Percentiles rank a stretch among this genome's conserved stretches.
Evolutionary conservation across 345 rosid genomes (phyloP).

Genomic region (Boechera retrofracta): DNA sequence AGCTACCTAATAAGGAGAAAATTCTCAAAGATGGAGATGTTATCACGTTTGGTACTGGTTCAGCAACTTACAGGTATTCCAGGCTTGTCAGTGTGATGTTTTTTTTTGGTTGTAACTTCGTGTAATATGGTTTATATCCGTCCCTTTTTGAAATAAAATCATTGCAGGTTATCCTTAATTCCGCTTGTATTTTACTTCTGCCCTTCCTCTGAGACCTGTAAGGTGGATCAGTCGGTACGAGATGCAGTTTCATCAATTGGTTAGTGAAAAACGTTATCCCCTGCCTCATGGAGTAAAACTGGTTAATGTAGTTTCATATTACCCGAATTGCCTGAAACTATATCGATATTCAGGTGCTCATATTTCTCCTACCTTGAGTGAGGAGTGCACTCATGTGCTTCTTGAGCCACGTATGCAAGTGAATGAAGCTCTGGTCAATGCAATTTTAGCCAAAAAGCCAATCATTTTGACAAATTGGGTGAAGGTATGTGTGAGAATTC

Average conservation of each 20-base stretch:
- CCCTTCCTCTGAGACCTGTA: constrained; percentile 51
- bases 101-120: not conserved
- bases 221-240: constrained; percentile 47
- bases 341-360: constrained; percentile 61
- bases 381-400: constrained; percentile 83
- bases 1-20: constrained; percentile 65
- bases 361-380: constrained; percentile 49
- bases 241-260: constrained; percentile 76
- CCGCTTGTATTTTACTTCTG: constrained; percentile 61
- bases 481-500: constrained; percentile 56
- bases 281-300: not conserved
- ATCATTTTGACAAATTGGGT: constrained; percentile 64
- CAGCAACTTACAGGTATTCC: too few relatives aligned
- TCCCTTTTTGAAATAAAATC: constrained; percentile 19
- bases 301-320: constrained; percentile 22
- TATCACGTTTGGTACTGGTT: constrained; percentile 64
- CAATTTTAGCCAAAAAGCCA: constrained; percentile 64
- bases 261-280: constrained; percentile 48
- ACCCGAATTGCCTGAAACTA: constrained; percentile 14
- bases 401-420: constrained; percentile 58
- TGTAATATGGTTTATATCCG: not conserved
- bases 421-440: constrained; percentile 62
- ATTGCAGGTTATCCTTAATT: constrained; percentile 67
- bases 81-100: constrained; percentile 6
- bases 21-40: constrained; percentile 70